These are phyloP conservation scores for Xerocomus amazonicus DNA, from an alignment of 1,284 basidiomycete species.

Conservation along the genomic window DNA sequence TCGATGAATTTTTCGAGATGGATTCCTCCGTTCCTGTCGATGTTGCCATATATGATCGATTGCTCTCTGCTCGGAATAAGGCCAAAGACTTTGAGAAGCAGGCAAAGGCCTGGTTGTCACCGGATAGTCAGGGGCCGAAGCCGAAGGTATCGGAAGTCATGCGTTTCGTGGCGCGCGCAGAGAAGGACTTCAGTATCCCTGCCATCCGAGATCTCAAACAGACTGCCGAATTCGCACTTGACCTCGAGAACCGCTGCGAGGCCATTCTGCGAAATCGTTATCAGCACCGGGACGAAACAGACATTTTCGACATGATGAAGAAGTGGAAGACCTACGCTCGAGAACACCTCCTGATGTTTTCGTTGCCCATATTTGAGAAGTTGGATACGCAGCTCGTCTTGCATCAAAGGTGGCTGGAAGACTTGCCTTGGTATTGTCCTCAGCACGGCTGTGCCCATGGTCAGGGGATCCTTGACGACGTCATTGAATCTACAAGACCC, in stretches of 20 bases:
- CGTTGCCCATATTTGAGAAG: conserved; percentile 66
- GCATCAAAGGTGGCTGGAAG: conserved; percentile 67
- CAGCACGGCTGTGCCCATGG: conserved; percentile 61
- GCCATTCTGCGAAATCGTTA: conserved; percentile 65
- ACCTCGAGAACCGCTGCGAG: conserved; percentile 70
- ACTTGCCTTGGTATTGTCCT: conserved; percentile 72
- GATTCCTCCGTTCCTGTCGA: conserved; percentile 63
- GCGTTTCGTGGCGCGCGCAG: conserved; percentile 61
- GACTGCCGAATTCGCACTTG: conserved; percentile 65
- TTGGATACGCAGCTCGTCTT: conserved; percentile 60
- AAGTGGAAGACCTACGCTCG: conserved; percentile 70
- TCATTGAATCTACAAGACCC: conserved; percentile 63
- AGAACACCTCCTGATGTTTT: conserved; percentile 68
- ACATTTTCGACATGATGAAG: conserved; percentile 64
- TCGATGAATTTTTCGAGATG: conserved; percentile 62
- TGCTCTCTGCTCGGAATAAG: conserved; percentile 57
- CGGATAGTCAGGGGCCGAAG: conserved; percentile 48
- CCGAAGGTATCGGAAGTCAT: conserved; percentile 66
- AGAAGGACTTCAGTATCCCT: conserved; percentile 69
- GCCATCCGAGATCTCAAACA: conserved; percentile 63
- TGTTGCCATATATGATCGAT: conserved; percentile 52
- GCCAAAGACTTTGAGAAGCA: conserved; percentile 75
- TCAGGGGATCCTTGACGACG: conserved; percentile 62
- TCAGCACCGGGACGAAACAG: conserved; percentile 49
- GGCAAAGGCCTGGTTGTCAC: conserved; percentile 63